phyloP scores from a whole-genome alignment of 75 land plant species.

The Chamaecyparis obtusa region DNA sequence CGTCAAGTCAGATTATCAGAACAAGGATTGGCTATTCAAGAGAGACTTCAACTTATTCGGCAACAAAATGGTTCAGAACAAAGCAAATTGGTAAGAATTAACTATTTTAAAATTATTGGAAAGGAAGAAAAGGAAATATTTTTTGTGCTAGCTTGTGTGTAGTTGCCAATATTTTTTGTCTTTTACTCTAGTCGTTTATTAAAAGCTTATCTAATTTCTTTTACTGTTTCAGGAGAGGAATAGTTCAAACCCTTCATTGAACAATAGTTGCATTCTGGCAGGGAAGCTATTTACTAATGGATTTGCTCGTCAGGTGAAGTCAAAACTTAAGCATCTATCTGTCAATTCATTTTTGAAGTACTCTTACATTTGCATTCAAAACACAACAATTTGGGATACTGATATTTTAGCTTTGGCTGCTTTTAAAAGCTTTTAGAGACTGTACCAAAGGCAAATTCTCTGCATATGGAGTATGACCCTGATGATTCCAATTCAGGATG shows the following conservation, averaged over 20 bases:
- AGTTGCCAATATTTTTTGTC: background rate
- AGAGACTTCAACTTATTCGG: conserved; percentile 9
- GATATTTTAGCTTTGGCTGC: background rate
- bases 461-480: conserved; percentile 44
- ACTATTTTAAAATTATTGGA: background rate
- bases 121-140: background rate
- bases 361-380: background rate
- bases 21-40: conserved; percentile 12
- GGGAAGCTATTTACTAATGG: conserved; percentile 48
- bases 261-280: conserved; percentile 11
- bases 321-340: background rate
- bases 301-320: conserved; percentile 56
- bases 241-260: conserved; percentile 12
- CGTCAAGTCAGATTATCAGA: conserved; percentile 28
- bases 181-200: background rate
- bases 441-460: conserved; percentile 35
- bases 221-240: conserved; percentile 25
- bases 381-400: background rate
- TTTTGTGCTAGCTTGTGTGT: background rate
- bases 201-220: background rate
- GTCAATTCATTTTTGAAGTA: background rate
- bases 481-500: conserved; percentile 41
- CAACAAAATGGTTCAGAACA: background rate
- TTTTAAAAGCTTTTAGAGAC: conserved; percentile 39
- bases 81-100: conserved; percentile 10